Evolutionary conservation across 1,284 basidiomycete species (phyloP).

Genomic region (Mycosarcoma mackinlayi): DNA sequence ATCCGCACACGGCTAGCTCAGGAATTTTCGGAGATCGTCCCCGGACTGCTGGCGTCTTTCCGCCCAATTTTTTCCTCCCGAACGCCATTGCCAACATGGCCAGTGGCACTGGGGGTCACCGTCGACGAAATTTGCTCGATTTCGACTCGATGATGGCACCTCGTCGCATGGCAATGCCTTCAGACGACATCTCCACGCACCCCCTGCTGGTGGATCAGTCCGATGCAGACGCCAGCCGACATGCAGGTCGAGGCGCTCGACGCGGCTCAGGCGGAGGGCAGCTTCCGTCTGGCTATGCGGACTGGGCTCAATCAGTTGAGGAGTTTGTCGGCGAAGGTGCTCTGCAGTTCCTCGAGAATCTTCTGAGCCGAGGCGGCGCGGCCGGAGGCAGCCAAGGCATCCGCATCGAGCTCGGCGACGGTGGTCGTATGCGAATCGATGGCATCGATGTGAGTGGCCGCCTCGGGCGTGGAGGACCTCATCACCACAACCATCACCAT

Average conservation of each 20-base stretch:
- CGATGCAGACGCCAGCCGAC: constrained; percentile 34
- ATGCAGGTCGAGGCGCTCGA: constrained; percentile 21
- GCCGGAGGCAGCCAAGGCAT: constrained; percentile 36
- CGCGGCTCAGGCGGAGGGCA: constrained; percentile 17
- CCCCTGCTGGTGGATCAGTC: constrained; percentile 79
- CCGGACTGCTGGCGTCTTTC: constrained; percentile 25
- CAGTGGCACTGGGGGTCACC: constrained; percentile 31
- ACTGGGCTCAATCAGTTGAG: constrained; percentile 78
- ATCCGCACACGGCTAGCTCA: constrained; percentile 14
- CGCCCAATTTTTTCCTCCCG: constrained; percentile 57
- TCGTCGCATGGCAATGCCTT: constrained; percentile 27
- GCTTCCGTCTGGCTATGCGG: constrained; percentile 27
- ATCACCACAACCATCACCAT: constrained; percentile 22
- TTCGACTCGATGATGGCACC: constrained; percentile 48
- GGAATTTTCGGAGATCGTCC: constrained; percentile 23
- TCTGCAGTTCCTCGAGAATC: constrained; percentile 83
- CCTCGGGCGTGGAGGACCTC: constrained; percentile 16
- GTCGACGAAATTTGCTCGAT: constrained; percentile 46
- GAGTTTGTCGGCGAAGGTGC: constrained; percentile 84
- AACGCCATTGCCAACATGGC: constrained; percentile 32
- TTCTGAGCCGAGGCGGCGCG: constrained; percentile 70
- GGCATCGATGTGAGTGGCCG: constrained; percentile 34
- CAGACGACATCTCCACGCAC: constrained; percentile 73
- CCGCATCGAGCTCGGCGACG: constrained; percentile 58
- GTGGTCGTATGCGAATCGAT: constrained; percentile 58